Evolutionary conservation across 495 filamentous ascomycete species (phyloP), one percentile per base, ranked within the genome.

Genomic region (Xeromyces bisporus): DNA sequence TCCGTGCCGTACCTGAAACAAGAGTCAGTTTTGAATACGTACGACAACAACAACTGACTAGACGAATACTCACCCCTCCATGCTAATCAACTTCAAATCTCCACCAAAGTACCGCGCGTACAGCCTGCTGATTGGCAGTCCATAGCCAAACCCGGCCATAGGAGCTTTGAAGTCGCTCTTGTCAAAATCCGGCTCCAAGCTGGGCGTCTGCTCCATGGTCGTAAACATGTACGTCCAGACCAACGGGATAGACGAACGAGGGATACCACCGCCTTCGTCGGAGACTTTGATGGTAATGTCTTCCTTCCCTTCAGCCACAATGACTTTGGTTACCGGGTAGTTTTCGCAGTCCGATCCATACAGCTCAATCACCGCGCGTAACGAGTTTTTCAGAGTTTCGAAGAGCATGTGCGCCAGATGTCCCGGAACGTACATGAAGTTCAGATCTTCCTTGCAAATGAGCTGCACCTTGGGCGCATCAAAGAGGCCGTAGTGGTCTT

Each of bases 151-250:
- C 1, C 89, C 89, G 29, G 89, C 89, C 89, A 97, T 97, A 2
- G 89, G 89, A 10, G 89, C 89, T 55, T 97, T 97, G 66, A 97
- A 97, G 54, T 97, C 89, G 55, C 80, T 93, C 60, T 94, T 93
- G 56, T 97, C 86, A 55, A 96, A 96, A 51, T 94, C 86, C 8
- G 89, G 89, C 46, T 97, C 89, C 28, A 97, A 62, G 44, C 72
- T 91, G 3, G 89, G 89, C 2, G 89, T 94, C 36, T 84, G 74
- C 53, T 94, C 89, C 25, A 97, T 87, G 7, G 89, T 97, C 12
- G 89, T 97, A 46, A 96, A 97, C 89, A 96, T 97, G 48, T 97
- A 97, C 15, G 89, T 97, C 89, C 89, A 97, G 10, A 96, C 89
- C 6, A 97, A 66, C 7, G 91, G 91, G 33, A 97, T 94, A 18